These are phyloP conservation scores for Tricharina praecox DNA, from an alignment of 495 filamentous ascomycete genomes.

Conservation along the genomic window DNA sequence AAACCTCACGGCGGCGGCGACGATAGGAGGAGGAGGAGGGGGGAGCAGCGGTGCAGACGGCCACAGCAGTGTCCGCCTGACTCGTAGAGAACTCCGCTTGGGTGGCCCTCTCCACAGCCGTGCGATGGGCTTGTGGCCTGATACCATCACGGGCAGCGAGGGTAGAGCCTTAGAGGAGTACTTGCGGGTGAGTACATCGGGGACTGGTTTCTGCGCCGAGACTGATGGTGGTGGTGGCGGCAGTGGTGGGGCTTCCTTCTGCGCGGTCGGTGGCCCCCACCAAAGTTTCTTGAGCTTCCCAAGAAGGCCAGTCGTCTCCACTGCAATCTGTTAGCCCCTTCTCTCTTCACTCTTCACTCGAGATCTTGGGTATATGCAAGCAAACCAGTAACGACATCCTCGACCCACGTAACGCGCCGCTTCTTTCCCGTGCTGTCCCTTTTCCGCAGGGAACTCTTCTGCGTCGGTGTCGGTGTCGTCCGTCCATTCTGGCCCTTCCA, in stretches of 20 bases:
- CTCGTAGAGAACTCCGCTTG: neutral
- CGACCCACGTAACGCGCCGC: conserved; percentile 15
- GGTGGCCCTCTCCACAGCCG: neutral
- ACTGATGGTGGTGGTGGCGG: neutral
- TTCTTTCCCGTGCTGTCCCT: neutral
- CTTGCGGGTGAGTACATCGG: conserved; percentile 8
- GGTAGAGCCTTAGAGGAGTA: conserved; percentile 14
- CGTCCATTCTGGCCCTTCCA: too few species aligned
- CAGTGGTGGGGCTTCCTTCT: conserved; percentile 4
- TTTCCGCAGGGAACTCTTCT: conserved; percentile 12
- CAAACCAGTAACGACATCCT: conserved; percentile 18
- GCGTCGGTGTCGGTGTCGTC: too few species aligned
- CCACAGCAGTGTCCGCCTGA: neutral
- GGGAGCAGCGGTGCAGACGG: too few species aligned
- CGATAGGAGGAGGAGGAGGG: too few species aligned
- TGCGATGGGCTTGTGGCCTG: neutral
- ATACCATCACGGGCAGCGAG: conserved; percentile 7
- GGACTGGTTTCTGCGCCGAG: neutral
- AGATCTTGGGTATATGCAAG: neutral
- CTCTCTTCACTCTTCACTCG: conserved; percentile 5
- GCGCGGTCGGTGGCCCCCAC: too few species aligned
- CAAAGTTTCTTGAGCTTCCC: conserved; percentile 15
- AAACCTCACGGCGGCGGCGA: too few species aligned
- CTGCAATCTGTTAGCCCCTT: too few species aligned
- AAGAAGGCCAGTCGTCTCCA: conserved; percentile 13